phyloP scores from a whole-genome alignment of 495 filamentous ascomycete species.

The Alectoria sarmentosa region DNA sequence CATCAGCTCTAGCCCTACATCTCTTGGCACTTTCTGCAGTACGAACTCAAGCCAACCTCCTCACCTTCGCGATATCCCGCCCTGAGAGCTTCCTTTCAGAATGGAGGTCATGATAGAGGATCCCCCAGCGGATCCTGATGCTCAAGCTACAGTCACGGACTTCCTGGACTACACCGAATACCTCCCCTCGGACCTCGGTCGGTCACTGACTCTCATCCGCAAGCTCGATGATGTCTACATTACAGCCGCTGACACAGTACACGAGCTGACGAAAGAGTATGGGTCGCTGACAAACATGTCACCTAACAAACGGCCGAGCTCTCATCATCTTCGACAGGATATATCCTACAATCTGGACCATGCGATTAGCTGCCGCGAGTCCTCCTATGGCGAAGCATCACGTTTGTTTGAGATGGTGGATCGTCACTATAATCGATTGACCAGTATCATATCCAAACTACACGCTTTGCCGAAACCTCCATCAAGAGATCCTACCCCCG shows the following conservation, averaged over 20 bases:
- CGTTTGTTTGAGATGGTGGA: constrained; percentile 73
- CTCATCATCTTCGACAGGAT: constrained; percentile 58
- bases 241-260: constrained; percentile 56
- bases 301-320: constrained; percentile 41
- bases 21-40: background rate
- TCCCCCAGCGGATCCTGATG: constrained; percentile 64
- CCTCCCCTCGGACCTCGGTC: constrained; percentile 84
- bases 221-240: constrained; percentile 70
- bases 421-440: constrained; percentile 69
- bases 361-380: constrained; percentile 68
- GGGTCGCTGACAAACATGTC: constrained; percentile 59
- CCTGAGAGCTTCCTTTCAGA: background rate
- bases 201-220: constrained; percentile 81
- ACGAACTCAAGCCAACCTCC: background rate
- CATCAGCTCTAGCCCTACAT: background rate
- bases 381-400: constrained; percentile 72
- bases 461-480: constrained; percentile 65
- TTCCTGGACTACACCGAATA: constrained; percentile 97
- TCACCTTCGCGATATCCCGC: background rate
- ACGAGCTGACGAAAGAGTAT: constrained; percentile 68
- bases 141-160: constrained; percentile 89
- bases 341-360: constrained; percentile 70
- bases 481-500: constrained; percentile 60
- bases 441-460: constrained; percentile 74
- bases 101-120: constrained; percentile 11